These are phyloP conservation scores for Thielaviopsis musarum DNA, from an alignment of 2,329 filamentous ascomycete genomes.

Conservation along the genomic window DNA sequence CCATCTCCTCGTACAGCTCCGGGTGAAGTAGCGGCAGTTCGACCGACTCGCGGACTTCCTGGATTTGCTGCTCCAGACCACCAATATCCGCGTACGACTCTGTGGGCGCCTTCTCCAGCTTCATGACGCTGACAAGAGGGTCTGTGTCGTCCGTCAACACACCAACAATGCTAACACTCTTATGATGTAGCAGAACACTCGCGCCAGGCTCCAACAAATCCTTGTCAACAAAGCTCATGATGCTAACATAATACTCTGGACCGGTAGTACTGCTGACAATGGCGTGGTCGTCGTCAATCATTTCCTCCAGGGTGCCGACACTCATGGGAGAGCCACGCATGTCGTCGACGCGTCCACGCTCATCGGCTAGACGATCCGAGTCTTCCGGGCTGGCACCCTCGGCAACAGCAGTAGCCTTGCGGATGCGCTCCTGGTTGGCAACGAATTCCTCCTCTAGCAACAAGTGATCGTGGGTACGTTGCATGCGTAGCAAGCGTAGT, in stretches of 20 bases:
- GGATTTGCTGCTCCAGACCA: slow-evolving; percentile 85
- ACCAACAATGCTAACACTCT: slow-evolving; percentile 93
- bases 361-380: slow-evolving; percentile 76
- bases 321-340: slow-evolving; percentile 99
- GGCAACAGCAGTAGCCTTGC: slow-evolving; percentile 75
- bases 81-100: slow-evolving; percentile 98
- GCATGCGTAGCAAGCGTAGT: slow-evolving; percentile 90
- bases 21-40: slow-evolving; percentile 89
- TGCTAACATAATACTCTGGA: slow-evolving; percentile 97
- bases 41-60: slow-evolving; percentile 93
- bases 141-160: slow-evolving; percentile 94
- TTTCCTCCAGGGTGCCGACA: slow-evolving; percentile 90
- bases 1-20: slow-evolving; percentile 98
- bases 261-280: slow-evolving; percentile 96
- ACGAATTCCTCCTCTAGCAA: slow-evolving; percentile 97
- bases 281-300: slow-evolving; percentile 98
- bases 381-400: slow-evolving; percentile 57
- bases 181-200: slow-evolving; percentile 89
- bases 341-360: slow-evolving; percentile 87
- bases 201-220: slow-evolving; percentile 92
- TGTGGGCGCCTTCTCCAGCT: slow-evolving; percentile 94
- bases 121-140: slow-evolving; percentile 94
- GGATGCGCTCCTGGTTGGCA: slow-evolving; percentile 91
- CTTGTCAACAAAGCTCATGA: slow-evolving; percentile 99
- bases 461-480: slow-evolving; percentile 93